Evolutionary conservation across 305 asterid genomes (phyloP).

Genomic region (Fraxinus sp.): DNA sequence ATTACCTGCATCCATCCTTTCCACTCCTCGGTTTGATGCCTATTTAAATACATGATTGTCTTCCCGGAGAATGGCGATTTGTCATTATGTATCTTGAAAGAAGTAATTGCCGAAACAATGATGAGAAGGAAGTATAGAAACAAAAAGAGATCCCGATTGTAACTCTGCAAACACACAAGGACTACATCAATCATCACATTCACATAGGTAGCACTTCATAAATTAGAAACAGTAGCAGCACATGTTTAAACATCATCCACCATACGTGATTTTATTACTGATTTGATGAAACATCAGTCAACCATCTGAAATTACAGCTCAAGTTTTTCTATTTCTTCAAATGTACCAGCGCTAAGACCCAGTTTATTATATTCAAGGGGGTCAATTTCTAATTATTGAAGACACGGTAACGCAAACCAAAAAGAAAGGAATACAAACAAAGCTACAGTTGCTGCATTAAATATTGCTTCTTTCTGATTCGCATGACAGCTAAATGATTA

Average conservation of each 20-base stretch:
- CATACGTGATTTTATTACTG: background rate
- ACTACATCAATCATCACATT: conserved; percentile 12
- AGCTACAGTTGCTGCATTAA: background rate
- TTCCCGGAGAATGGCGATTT: conserved; percentile 77
- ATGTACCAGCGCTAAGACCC: background rate
- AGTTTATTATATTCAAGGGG: background rate
- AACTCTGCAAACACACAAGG: conserved; percentile 53
- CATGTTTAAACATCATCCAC: background rate
- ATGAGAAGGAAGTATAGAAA: conserved; percentile 88
- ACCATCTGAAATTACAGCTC: background rate
- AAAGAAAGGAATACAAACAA: background rate
- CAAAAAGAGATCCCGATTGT: conserved; percentile 80
- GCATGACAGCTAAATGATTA: background rate
- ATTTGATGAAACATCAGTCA: background rate
- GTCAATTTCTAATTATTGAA: background rate
- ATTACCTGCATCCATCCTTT: conserved; percentile 98
- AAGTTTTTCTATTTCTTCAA: conserved; percentile 1
- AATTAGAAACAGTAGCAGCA: conserved; percentile 9
- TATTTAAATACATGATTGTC: conserved; percentile 76
- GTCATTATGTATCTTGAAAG: conserved; percentile 83
- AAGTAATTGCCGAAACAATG: conserved; percentile 74
- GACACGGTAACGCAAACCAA: background rate
- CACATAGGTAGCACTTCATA: conserved; percentile 10
- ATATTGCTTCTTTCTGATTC: background rate
- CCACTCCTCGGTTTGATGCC: conserved; percentile 98